phyloP scores from a whole-genome alignment of 306 rosid genomes.

The Medicago lupulina region DNA sequence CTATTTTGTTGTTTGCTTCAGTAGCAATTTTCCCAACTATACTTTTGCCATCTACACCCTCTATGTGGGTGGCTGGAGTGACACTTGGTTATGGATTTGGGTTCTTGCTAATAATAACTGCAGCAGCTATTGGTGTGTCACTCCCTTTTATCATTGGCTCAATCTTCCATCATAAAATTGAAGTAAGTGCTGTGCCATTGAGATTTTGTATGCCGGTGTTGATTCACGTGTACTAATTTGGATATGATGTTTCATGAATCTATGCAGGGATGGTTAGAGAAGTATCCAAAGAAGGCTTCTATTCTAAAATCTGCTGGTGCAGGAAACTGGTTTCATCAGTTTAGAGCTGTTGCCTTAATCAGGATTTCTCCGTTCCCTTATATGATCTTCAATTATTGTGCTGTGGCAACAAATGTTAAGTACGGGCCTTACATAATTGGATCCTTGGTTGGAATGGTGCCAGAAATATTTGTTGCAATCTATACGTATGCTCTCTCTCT shows the following conservation, averaged over 20 bases:
- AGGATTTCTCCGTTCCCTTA: constrained; percentile 98
- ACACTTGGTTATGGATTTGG: constrained; percentile 96
- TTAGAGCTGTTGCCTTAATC: constrained; percentile 84
- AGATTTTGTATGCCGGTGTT: constrained; percentile 25
- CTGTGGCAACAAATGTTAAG: constrained; percentile 94
- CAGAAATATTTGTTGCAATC: constrained; percentile 90
- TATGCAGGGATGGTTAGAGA: constrained; percentile 93
- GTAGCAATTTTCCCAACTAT: constrained; percentile 84
- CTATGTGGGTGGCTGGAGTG: constrained; percentile 99
- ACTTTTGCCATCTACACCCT: constrained; percentile 88
- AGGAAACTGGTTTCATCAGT: constrained; percentile 95
- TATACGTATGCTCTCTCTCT: constrained; percentile 80
- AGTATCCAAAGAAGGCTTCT: constrained; percentile 90
- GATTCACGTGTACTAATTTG: not conserved
- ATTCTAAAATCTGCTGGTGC: constrained; percentile 88
- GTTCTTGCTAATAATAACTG: constrained; percentile 78
- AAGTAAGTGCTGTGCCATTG: constrained; percentile 50
- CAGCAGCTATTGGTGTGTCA: constrained; percentile 82
- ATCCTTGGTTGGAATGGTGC: constrained; percentile 92
- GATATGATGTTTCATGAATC: constrained; percentile 23
- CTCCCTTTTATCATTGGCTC: constrained; percentile 88
- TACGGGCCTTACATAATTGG: constrained; percentile 89
- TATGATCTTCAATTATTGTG: constrained; percentile 86
- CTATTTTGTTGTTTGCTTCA: constrained; percentile 75
- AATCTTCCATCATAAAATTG: constrained; percentile 75